Conservation (phyloP, 2,329 filamentous ascomycete species). For the Apiospora kogelbergensis region DNA sequence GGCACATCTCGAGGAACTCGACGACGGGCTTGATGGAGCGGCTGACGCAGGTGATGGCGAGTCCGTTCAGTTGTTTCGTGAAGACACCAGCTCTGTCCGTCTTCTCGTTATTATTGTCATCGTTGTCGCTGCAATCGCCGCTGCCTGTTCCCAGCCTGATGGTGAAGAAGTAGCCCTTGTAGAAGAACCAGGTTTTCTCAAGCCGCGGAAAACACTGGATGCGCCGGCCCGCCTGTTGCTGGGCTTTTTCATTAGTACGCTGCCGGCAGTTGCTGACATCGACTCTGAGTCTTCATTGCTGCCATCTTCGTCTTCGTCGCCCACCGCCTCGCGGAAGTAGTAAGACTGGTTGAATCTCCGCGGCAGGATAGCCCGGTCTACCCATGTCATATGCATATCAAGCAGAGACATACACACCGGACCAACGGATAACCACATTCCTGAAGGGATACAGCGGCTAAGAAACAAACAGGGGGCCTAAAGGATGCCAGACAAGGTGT, state of each 20-base stretch:
- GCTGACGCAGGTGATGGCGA: conserved; percentile 4
- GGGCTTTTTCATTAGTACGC: conserved; percentile 22
- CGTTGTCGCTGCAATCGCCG: conserved; percentile 9
- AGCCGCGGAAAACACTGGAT: neutral
- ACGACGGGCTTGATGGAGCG: neutral
- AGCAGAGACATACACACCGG: too few species aligned
- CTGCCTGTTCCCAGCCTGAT: conserved; percentile 20
- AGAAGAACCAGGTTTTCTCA: neutral
- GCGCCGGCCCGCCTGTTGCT: conserved; percentile 33
- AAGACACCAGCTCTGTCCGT: neutral
- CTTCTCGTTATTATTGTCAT: neutral
- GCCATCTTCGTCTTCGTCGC: neutral
- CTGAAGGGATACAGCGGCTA: too few species aligned
- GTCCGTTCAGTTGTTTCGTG: neutral
- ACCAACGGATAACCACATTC: too few species aligned
- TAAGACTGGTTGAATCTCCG: neutral
- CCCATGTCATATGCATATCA: too few species aligned
- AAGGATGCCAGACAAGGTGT: too few species aligned
- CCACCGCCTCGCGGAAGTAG: neutral
- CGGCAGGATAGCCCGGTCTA: neutral
- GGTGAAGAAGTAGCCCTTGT: neutral
- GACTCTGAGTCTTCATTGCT: neutral
- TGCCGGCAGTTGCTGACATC: neutral
- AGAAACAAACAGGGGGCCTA: too few species aligned
- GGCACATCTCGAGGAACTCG: conserved; percentile 6